Percentiles rank a stretch among this genome's conserved stretches.
Conservation (phyloP, 1,139 yeast genomes). For the Wickerhamiella pararugosa region DNA sequence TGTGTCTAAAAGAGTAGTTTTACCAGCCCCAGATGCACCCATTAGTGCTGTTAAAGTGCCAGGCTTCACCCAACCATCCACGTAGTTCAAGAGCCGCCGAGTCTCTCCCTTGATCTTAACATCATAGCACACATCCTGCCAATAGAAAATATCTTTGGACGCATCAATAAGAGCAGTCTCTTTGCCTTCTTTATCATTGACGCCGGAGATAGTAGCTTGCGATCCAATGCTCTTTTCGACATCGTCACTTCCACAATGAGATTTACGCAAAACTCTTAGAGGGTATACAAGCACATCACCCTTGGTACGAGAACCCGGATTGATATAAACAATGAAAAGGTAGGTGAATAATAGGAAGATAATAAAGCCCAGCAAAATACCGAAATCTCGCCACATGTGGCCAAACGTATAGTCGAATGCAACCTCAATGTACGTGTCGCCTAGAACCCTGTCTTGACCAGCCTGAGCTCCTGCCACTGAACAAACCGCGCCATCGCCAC, state of each 20-base stretch:
- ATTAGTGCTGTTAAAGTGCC: constrained; percentile 65
- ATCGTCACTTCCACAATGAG: no score
- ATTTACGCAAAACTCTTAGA: constrained; percentile 22
- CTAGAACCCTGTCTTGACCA: constrained; percentile 41
- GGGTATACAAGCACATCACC: constrained; percentile 71
- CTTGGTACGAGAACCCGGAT: constrained; percentile 64
- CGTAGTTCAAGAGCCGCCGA: constrained; percentile 49
- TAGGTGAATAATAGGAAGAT: constrained; percentile 42
- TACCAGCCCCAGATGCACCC: constrained; percentile 89
- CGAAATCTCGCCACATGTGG: constrained; percentile 78
- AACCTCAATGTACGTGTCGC: constrained; percentile 38
- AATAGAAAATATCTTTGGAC: constrained; percentile 44
- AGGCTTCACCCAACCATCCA: constrained; percentile 77
- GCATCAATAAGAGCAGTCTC: constrained; percentile 15
- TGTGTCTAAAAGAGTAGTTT: constrained; percentile 64
- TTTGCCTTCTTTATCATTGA: constrained; percentile 10
- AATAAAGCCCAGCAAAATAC: constrained; percentile 45
- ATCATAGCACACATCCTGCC: constrained; percentile 66
- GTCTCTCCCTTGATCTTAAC: constrained; percentile 42
- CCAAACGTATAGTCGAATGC: constrained; percentile 36
- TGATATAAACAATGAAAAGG: constrained; percentile 43
- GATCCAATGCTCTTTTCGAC: no score
- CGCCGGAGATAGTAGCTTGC: constrained; percentile 16
- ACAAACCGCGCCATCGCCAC: constrained; percentile 36
- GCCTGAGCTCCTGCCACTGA: constrained; percentile 46